A percentile compares a stretch with the other conserved stretches of the same genome.
phyloP scores from a whole-genome alignment of 345 rosid genomes.

The Gossypium longicalyx region DNA sequence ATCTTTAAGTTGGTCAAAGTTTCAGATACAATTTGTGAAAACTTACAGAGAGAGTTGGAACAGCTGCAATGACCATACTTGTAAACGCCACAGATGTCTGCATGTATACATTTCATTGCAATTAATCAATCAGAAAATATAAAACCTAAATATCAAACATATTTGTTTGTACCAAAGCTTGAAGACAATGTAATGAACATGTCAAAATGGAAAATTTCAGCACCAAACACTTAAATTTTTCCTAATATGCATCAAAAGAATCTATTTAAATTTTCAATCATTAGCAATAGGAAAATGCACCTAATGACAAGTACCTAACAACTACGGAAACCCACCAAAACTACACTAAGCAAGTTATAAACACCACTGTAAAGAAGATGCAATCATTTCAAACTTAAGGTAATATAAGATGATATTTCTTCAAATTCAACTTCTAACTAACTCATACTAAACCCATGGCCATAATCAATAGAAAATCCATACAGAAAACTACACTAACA shows the following conservation, averaged over 20 bases:
- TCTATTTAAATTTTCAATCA: neutral
- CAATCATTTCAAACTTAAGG: neutral
- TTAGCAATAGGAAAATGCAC: neutral
- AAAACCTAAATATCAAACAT: conserved; percentile 1
- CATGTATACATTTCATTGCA: conserved; percentile 16
- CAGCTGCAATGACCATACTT: conserved; percentile 66
- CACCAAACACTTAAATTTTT: conserved; percentile 1
- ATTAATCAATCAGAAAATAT: conserved; percentile 16
- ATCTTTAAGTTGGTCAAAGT: neutral
- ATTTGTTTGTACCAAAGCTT: neutral
- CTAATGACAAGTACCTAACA: neutral
- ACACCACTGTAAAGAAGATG: neutral
- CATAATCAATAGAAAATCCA: neutral
- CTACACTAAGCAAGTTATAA: neutral
- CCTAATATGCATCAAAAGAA: neutral
- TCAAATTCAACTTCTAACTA: neutral
- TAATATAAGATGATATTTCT: neutral
- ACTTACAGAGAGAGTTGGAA: conserved; percentile 84
- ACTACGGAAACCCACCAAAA: neutral
- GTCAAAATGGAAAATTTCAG: neutral
- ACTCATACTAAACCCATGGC: neutral
- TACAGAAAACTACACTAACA: neutral
- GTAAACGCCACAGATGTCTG: conserved; percentile 87
- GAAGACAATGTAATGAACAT: neutral
- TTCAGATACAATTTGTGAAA: neutral